These are phyloP conservation scores for Diversispora epigaea DNA, from an alignment of 192 early-diverging fungal species.

Conservation along the genomic window DNA sequence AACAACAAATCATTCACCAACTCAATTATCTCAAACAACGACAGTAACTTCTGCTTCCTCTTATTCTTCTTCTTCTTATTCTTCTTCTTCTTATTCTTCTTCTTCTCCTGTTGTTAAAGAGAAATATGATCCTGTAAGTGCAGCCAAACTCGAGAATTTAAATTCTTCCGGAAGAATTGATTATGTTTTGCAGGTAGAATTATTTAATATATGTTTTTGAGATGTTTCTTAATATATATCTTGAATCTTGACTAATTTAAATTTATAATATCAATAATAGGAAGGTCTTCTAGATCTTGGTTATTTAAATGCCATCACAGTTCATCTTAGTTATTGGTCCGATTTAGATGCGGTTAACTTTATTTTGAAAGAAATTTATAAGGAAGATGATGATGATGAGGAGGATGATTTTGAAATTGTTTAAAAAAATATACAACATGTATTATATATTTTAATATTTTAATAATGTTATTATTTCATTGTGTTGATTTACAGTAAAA, in stretches of 20 bases:
- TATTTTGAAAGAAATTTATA: slow-evolving; percentile 60
- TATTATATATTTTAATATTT: no score
- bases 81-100: neutral
- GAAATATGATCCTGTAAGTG: slow-evolving; percentile 17
- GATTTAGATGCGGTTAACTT: slow-evolving; percentile 64
- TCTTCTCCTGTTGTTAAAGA: slow-evolving; percentile 18
- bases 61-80: neutral
- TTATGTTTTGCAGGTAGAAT: slow-evolving; percentile 53
- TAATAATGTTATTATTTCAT: no score
- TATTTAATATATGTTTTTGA: neutral
- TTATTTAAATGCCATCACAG: slow-evolving; percentile 30
- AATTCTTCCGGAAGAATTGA: slow-evolving; percentile 54
- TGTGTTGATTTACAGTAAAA: no score
- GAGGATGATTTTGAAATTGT: neutral
- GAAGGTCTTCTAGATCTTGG: slow-evolving; percentile 26
- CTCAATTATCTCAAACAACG: slow-evolving; percentile 14
- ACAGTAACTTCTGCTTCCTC: slow-evolving; percentile 27
- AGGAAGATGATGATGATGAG: neutral
- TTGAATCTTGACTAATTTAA: slow-evolving; percentile 12
- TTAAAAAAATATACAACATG: no score
- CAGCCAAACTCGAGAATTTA: slow-evolving; percentile 42
- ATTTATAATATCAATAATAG: neutral
- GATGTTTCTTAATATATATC: slow-evolving; percentile 43
- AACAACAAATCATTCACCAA: slow-evolving; percentile 31
- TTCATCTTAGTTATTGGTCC: slow-evolving; percentile 47